A percentile compares a stretch with the other conserved stretches of the same genome.
Conservation (phyloP, 805 yeast genomes). For the Teunomyces aglyptinius region DNA sequence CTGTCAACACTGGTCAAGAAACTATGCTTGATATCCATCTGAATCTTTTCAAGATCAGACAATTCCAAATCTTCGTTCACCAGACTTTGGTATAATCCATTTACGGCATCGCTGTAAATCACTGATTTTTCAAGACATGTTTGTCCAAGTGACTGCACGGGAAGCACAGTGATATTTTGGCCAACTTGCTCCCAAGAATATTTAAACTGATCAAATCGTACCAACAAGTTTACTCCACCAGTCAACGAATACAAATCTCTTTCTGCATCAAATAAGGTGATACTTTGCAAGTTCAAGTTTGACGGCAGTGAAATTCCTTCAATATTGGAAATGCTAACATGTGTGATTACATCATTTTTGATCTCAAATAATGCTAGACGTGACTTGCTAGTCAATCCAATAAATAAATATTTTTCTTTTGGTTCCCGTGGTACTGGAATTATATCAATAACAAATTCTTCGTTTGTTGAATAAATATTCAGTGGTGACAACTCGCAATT, state of each 20-base stretch:
- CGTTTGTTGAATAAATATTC: neutral
- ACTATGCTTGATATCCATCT: neutral
- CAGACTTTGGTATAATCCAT: conserved; percentile 5
- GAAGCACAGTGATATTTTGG: neutral
- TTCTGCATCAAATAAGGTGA: conserved; percentile 11
- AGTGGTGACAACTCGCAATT: neutral
- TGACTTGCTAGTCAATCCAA: conserved; percentile 5
- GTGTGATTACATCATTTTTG: neutral
- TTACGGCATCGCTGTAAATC: conserved; percentile 4
- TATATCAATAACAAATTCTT: neutral
- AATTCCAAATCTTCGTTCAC: neutral
- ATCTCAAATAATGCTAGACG: neutral
- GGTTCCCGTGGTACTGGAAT: neutral
- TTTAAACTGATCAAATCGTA: conserved; percentile 1
- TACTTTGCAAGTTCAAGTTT: conserved; percentile 10
- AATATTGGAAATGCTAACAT: neutral
- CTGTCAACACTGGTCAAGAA: conserved; percentile 6
- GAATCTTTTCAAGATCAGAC: neutral
- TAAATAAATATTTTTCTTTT: neutral
- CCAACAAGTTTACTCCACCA: conserved; percentile 17
- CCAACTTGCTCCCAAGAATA: neutral
- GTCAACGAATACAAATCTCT: conserved; percentile 13
- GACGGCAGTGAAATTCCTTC: neutral
- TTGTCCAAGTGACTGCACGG: conserved; percentile 1
- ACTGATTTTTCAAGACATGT: neutral